Base-by-base conservation (phyloP, 495 filamentous ascomycete species). In the Hyphodiscus hymeniophilus region DNA sequence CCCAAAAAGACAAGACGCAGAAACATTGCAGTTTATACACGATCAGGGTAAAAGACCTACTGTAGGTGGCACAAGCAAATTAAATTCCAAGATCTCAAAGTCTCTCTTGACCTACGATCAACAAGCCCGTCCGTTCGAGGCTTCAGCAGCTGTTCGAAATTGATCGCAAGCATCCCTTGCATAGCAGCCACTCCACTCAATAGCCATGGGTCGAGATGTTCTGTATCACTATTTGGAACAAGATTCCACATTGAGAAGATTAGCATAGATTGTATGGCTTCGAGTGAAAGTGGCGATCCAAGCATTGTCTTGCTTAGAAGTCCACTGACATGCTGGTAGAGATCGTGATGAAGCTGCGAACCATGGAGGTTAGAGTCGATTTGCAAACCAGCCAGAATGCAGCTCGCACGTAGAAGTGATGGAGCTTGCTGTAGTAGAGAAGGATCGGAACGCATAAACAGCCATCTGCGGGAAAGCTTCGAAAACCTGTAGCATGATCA, bases 101-200 rank as follows among this genome's bases (percentile, higher is more conserved):
- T 24, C 30, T 43, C 40, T 13, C 23, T 11, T 43, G 40, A 43
- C 5, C 24, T 43, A n/a, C 11, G 21, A 7, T 43, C 40, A 4
- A 43, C 40, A 20, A 24, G 24, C 2, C 40, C 40, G 26, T 30
- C 10, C 40, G 8, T 43, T 8, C 20, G 40, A 6, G 8, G 20
- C 16, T 43, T 20, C 24, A 43, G 20, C 21, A 43, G 23, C 16
- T 43, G 40, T 30, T 43, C 40, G 30, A 43, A 43, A 17, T 43
- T 43, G 24, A 43, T 30, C 17, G 40, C 40, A 17, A 43, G 40
- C 40, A 43, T 43, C 30, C 40, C 40, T 8, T 43, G 40, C 40
- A 43, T 43, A 7, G 21, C 40, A 28, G 40, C 40, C 24, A 43
- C 26, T 6, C 40, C 40, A 43, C 7, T 12, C 6, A 43, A 15